phyloP scores from a whole-genome alignment of 1,139 yeast species.

The Scheffersomyces cryptocercus region DNA sequence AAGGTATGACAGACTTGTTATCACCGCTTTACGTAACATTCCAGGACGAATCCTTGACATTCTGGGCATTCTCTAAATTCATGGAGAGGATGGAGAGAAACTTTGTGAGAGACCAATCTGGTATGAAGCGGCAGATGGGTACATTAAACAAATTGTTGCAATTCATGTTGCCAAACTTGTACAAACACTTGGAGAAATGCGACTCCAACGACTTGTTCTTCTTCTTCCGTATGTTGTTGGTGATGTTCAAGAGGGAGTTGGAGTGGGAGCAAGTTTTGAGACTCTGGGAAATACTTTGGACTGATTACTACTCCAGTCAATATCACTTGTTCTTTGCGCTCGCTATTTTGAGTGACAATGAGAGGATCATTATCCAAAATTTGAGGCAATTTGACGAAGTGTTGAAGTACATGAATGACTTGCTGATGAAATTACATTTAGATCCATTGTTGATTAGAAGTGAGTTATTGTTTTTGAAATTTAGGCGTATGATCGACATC shows the following conservation, averaged over 20 bases:
- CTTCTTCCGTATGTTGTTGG: conserved; percentile 90
- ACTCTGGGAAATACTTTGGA: conserved; percentile 91
- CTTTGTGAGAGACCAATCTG: conserved; percentile 86
- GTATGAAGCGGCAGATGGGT: conserved; percentile 86
- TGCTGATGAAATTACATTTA: conserved; percentile 73
- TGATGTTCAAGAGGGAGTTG: conserved; percentile 94
- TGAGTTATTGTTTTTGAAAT: conserved; percentile 77
- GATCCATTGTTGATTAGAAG: conserved; percentile 76
- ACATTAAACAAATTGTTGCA: conserved; percentile 82
- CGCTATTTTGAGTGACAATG: conserved; percentile 84
- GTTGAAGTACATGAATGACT: conserved; percentile 87
- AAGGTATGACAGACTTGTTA: conserved; percentile 94
- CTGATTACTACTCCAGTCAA: conserved; percentile 82
- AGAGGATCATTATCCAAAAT: conserved; percentile 73
- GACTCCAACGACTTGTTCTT: conserved; percentile 90
- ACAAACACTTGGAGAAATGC: conserved; percentile 79
- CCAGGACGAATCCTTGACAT: conserved; percentile 77
- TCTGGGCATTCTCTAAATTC: conserved; percentile 85
- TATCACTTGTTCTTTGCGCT: conserved; percentile 85
- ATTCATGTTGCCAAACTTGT: conserved; percentile 83
- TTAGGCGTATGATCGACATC: conserved; percentile 74
- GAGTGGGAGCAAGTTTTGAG: conserved; percentile 74
- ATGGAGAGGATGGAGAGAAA: conserved; percentile 97
- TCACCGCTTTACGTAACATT: conserved; percentile 81
- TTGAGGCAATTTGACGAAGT: conserved; percentile 85